A percentile compares a stretch with the other conserved stretches of the same genome.
Conservation (phyloP, 176 grass and related monocot species). For the Oryza rufipogon region DNA sequence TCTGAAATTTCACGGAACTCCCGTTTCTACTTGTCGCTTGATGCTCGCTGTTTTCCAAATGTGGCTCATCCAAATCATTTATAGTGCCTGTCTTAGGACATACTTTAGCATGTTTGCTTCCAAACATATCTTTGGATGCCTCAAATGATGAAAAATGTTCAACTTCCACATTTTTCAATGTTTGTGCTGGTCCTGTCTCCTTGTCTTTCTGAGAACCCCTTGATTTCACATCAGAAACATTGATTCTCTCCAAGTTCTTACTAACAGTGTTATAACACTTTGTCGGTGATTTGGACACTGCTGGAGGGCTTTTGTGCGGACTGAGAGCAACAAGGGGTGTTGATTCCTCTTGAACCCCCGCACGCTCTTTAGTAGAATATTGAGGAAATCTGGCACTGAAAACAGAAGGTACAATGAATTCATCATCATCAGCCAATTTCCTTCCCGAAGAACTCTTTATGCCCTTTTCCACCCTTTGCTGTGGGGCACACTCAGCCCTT, state of each 20-base stretch:
- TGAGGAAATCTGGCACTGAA: conserved; percentile 38
- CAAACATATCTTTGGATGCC: conserved; percentile 20
- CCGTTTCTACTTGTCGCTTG: conserved; percentile 3
- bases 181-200: conserved; percentile 38
- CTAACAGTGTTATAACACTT: conserved; percentile 35
- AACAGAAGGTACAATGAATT: conserved; percentile 69
- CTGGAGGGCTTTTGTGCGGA: conserved; percentile 3
- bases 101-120: conserved; percentile 23
- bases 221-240: conserved; percentile 32
- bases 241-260: conserved; percentile 37
- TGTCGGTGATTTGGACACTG: conserved; percentile 26
- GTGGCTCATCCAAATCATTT: conserved; percentile 36
- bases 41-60: background rate
- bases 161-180: conserved; percentile 18
- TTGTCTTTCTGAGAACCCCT: conserved; percentile 28
- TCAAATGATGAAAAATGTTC: conserved; percentile 27
- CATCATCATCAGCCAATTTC: conserved; percentile 58
- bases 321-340: too few relatives aligned
- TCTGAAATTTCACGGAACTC: background rate
- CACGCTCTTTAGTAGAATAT: conserved; percentile 35
- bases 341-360: conserved; percentile 29
- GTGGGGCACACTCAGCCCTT: conserved; percentile 24
- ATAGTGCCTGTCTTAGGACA: conserved; percentile 26
- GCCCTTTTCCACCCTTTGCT: conserved; percentile 22
- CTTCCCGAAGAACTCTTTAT: conserved; percentile 36